Evolutionary conservation across 164 flowering plant genomes (phyloP).

Genomic region (Liquidambar formosana): DNA sequence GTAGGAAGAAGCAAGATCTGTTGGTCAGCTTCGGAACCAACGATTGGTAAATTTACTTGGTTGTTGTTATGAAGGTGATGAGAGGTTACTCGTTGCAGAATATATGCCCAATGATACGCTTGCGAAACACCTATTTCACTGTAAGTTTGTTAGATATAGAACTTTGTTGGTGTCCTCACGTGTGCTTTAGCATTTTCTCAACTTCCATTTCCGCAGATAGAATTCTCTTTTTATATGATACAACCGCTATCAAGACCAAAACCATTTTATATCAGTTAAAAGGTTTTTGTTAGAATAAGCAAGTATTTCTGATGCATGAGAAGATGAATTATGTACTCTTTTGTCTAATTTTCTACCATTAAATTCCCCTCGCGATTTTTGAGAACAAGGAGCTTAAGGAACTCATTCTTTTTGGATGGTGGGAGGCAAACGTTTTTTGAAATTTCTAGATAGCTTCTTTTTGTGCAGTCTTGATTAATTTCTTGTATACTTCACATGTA

Average conservation of each 20-base stretch:
- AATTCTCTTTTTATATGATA: too few species aligned
- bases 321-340: background rate
- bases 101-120: slow-evolving; percentile 92
- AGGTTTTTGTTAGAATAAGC: background rate
- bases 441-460: too few species aligned
- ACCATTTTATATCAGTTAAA: background rate
- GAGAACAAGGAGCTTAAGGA: too few species aligned
- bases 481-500: too few species aligned
- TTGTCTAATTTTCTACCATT: too few species aligned
- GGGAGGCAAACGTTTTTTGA: too few species aligned
- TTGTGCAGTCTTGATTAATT: too few species aligned
- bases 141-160: slow-evolving; percentile 41
- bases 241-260: too few species aligned
- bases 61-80: slow-evolving; percentile 88
- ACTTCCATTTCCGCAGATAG: too few species aligned
- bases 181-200: background rate
- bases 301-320: background rate
- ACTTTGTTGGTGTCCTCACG: background rate
- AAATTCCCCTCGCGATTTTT: too few species aligned
- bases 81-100: slow-evolving; percentile 87
- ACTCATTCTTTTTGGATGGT: too few species aligned
- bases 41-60: slow-evolving; percentile 89
- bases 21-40: slow-evolving; percentile 79
- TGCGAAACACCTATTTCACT: slow-evolving; percentile 90
- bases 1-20: slow-evolving; percentile 90